Evolutionary conservation across 75 land plant genomes (phyloP).

Genomic region (Picea sitchensis): DNA sequence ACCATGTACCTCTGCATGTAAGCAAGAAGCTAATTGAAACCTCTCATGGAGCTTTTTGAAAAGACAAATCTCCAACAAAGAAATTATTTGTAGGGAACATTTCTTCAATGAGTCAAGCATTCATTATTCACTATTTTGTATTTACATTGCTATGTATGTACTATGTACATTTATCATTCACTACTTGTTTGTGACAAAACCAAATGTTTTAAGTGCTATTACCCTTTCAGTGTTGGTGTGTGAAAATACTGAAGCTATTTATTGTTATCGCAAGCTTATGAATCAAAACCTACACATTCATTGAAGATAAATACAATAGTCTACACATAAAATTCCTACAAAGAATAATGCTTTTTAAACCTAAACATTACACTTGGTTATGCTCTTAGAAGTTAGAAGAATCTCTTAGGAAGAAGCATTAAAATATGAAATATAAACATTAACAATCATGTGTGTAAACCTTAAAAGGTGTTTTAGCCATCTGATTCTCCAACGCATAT

Average conservation of each 20-base stretch:
- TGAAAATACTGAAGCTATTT: too few relatives aligned
- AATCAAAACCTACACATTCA: too few relatives aligned
- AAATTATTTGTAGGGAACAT: background rate
- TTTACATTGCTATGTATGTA: too few relatives aligned
- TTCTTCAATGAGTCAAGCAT: background rate
- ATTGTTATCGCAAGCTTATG: too few relatives aligned
- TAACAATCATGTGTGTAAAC: slow-evolving; percentile 12
- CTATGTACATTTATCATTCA: too few relatives aligned
- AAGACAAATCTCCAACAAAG: background rate
- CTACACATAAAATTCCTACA: background rate
- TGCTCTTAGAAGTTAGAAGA: background rate
- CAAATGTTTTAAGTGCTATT: too few relatives aligned
- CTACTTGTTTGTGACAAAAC: too few relatives aligned
- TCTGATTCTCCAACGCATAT: slow-evolving; percentile 58
- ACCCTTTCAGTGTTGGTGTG: too few relatives aligned
- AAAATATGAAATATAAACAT: slow-evolving; percentile 2
- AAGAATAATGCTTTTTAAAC: background rate
- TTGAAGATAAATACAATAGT: too few relatives aligned
- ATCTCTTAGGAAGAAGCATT: background rate
- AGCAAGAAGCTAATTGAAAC: background rate
- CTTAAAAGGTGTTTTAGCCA: slow-evolving; percentile 79
- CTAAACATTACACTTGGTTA: background rate
- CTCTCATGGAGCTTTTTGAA: background rate
- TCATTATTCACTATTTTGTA: too few relatives aligned
- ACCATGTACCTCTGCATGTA: too few relatives aligned